Evolutionary conservation across 495 filamentous ascomycete genomes (phyloP).

Genomic region (Astrocystis sublimbata): DNA sequence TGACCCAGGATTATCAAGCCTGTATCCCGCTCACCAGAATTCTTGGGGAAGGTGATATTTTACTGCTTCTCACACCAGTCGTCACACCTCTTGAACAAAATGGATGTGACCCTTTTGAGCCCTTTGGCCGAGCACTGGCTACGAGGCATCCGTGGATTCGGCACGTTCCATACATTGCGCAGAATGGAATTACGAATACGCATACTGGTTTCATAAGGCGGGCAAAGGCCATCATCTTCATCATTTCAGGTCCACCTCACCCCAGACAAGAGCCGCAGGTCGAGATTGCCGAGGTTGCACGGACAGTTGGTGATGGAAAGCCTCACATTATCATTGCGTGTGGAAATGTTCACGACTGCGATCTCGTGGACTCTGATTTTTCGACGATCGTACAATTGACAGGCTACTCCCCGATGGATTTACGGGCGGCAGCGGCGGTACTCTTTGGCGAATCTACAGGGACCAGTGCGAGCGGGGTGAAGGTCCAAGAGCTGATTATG

Average conservation of each 20-base stretch:
- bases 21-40: constrained; percentile 44
- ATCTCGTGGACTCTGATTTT: constrained; percentile 41
- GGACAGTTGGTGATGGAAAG: constrained; percentile 46
- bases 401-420: constrained; percentile 49
- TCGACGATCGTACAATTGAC: constrained; percentile 50
- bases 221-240: constrained; percentile 56
- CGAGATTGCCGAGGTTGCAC: constrained; percentile 44
- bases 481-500: constrained; percentile 41
- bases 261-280: constrained; percentile 42
- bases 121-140: constrained; percentile 57
- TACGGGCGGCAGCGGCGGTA: constrained; percentile 57
- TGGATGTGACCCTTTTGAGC: constrained; percentile 59
- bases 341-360: constrained; percentile 40
- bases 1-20: constrained; percentile 38
- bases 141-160: constrained; percentile 55
- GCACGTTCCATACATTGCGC: constrained; percentile 61
- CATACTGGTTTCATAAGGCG: constrained; percentile 62
- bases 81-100: constrained; percentile 48
- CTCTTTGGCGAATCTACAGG: constrained; percentile 49
- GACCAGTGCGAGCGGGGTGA: constrained; percentile 21
- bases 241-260: constrained; percentile 45
- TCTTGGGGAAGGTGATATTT: constrained; percentile 48
- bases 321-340: constrained; percentile 55
- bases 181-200: constrained; percentile 57
- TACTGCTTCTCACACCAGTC: constrained; percentile 62